Evolutionary conservation across 768 basidiomycete species (phyloP).

Genomic region (Strobilomyces confusus): DNA sequence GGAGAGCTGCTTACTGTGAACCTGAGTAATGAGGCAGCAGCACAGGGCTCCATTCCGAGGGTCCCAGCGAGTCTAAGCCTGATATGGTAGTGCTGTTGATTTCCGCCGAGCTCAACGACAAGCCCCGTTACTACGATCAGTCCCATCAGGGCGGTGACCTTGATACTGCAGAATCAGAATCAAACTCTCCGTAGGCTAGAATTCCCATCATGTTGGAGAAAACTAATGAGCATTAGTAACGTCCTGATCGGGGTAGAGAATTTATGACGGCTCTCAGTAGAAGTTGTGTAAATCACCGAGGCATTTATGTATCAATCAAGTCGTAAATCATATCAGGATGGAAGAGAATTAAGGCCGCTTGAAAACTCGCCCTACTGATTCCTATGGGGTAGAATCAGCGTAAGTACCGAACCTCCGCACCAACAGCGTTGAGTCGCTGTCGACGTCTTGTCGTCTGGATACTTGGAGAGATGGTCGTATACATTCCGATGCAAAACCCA

Average conservation of each 20-base stretch:
- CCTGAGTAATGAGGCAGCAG: slow-evolving; percentile 25
- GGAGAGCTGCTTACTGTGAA: slow-evolving; percentile 33
- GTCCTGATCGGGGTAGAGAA: background rate
- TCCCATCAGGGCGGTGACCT: slow-evolving; percentile 42
- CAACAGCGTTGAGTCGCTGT: slow-evolving; percentile 61
- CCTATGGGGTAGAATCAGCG: slow-evolving; percentile 35
- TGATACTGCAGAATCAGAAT: slow-evolving; percentile 49
- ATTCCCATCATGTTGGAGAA: slow-evolving; percentile 61
- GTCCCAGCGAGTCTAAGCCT: slow-evolving; percentile 48
- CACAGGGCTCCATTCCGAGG: slow-evolving; percentile 16
- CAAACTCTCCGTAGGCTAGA: slow-evolving; percentile 54
- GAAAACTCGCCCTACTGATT: slow-evolving; percentile 47
- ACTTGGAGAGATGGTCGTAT: slow-evolving; percentile 61
- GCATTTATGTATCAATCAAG: background rate
- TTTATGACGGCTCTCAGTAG: slow-evolving; percentile 38
- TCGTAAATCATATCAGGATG: background rate
- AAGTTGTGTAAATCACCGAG: slow-evolving; percentile 53
- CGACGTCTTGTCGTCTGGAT: slow-evolving; percentile 67
- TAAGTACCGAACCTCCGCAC: slow-evolving; percentile 45
- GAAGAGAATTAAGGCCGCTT: background rate
- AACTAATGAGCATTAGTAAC: slow-evolving; percentile 31
- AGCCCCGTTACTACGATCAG: slow-evolving; percentile 45
- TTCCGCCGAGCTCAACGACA: slow-evolving; percentile 50
- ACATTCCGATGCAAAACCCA: slow-evolving; percentile 48
- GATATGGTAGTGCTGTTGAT: slow-evolving; percentile 40